Base-by-base conservation (phyloP, 108 stramenopile genomes). In the Pseudonitzschia multiseries region DNA sequence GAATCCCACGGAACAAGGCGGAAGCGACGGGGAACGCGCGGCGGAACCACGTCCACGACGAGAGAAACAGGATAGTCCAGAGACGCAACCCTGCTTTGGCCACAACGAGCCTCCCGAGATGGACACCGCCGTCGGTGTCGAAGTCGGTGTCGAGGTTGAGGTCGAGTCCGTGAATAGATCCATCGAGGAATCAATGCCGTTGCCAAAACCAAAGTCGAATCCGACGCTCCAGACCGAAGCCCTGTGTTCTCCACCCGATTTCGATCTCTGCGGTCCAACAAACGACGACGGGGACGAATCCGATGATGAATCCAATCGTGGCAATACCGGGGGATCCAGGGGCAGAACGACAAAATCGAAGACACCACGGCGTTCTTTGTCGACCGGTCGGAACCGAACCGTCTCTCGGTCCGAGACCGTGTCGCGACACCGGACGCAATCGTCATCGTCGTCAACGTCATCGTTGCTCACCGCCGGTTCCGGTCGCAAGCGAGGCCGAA, bases 171-270 rank as follows among this genome's bases (percentile, higher is more conserved):
- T 5, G 36, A 36, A 6, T 6, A 36, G 36, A 2, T 6, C 36
- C 36, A 36, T 36, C 36, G 36, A 36, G 36, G 36, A 36, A 5
- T 36, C 36, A 6, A 2, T 6, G 6, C 36, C 36, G 36, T 36
- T 6, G 2, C 36, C 36, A n/a, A n/a, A n/a, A n/a, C n/a, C n/a
- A n/a, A n/a, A n/a, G 36, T 6, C 36, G 46, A 48, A 48, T 48
- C 46, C 46, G 46, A 2, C 14, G 9, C 46, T 2, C 46, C 8
- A 48, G 8, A 10, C 1, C 46, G 46, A 48, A 48, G 54, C 21
- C 0, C 46, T 54, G 0, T 50, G 59, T 50, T 76, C 75, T 8
- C 75, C 75, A 20, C 75, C 75, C 28, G 75, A 76, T 13, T 76
- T 76, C 53, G 36, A 56, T 40, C 36, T 43, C 1, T 40, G 33